Conservation (phyloP, 176 grass and related monocot species). For the Phyllostachys edulis region DNA sequence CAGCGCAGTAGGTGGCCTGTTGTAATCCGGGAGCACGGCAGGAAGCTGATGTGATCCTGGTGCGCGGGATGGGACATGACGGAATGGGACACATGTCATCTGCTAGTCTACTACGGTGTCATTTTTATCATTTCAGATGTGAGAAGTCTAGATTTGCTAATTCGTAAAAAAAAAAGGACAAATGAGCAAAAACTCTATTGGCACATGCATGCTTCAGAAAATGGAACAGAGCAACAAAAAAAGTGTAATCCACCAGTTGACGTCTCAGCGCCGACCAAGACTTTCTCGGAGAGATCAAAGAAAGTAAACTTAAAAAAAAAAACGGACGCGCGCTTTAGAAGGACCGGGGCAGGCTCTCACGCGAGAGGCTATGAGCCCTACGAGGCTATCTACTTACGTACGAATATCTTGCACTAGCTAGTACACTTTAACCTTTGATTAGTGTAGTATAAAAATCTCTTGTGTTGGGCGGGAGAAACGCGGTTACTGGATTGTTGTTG, state of each 20-base stretch:
- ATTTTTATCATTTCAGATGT: too few species aligned
- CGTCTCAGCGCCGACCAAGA: conserved; percentile 17
- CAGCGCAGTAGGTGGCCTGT: too few species aligned
- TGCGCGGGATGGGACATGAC: too few species aligned
- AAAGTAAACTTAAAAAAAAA: not conserved
- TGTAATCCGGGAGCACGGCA: too few species aligned
- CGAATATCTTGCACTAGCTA: not conserved
- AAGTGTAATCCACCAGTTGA: conserved; percentile 15
- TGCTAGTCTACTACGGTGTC: too few species aligned
- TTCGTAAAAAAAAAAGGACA: too few species aligned
- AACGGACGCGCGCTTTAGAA: not conserved
- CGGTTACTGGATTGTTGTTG: conserved; percentile 17
- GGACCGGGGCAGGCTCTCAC: not conserved
- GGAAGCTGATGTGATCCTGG: too few species aligned
- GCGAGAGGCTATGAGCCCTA: not conserved
- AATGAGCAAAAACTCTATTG: not conserved
- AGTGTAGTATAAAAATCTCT: not conserved
- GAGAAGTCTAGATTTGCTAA: too few species aligned
- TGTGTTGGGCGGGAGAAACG: not conserved
- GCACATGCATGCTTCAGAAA: not conserved
- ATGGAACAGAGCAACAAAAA: not conserved
- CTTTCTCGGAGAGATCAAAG: not conserved
- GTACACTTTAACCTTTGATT: conserved; percentile 1
- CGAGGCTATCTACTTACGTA: not conserved
- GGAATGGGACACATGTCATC: too few species aligned